Base-by-base conservation (phyloP, 805 yeast species). In the Ogataea angusta region DNA sequence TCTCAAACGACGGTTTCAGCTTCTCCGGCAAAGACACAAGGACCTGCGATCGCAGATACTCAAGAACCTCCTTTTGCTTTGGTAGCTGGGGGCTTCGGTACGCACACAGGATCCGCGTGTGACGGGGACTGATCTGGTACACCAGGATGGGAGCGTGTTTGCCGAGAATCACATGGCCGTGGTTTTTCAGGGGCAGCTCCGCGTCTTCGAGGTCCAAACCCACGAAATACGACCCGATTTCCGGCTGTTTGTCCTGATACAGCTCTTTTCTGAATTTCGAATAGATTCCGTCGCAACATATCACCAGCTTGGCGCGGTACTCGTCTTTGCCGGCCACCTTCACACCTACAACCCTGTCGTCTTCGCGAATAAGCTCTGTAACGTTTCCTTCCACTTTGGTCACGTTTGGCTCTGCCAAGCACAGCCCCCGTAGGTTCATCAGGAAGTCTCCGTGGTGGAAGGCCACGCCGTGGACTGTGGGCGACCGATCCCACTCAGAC, bases 391-490 rank as follows among this genome's bases (percentile, higher is more conserved):
- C 90, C 27, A 87, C 49, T 56, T 83, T 68, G 2, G 90, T 81
- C 14, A 91, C 85, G 53, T 89, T 88, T 29, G 76, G 72, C 52
- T 89, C 93, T 7, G 58, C 59, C 35, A 72, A 69, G 15, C 85
- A 90, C n/a, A 85, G 77, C 10, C 60, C 56, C 51, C 99, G 76
- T 49, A 93, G 70, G 56, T 88, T 88, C 61, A 70, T 68, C 38
- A 93, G 72, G 55, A 93, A 93, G 42, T 78, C 80, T 15, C 99
- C 99, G 60, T 93, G 97, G 54, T 88, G 95, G 67, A 93, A 89
- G 1, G 95, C 83, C 4, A 85, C 85, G 42, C 99, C 99, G 51
- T 73, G 63, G 4, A 74, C 76, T 4, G 73, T 64, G 41, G 75
- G 79, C 48, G 68, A 74, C 10, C 66, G 67, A 45, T 84, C 89